Conservation (phyloP, 257 asterid genomes). For the Jasminum sambac region DNA sequence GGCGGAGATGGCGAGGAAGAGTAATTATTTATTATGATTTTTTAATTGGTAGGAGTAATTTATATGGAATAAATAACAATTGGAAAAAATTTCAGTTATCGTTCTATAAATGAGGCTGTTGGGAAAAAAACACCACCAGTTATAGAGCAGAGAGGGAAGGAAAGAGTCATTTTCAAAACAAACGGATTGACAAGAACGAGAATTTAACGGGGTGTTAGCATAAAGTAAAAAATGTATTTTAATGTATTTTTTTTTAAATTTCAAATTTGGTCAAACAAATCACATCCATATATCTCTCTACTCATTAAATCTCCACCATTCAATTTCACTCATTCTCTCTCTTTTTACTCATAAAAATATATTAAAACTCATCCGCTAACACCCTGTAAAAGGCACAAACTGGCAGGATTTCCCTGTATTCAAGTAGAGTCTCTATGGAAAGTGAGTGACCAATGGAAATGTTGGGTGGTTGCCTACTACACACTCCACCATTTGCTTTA, state of each 20-base stretch:
- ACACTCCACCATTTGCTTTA: neutral
- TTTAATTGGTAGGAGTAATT: neutral
- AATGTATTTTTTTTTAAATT: too few relatives aligned
- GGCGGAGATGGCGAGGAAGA: slow-evolving; percentile 9
- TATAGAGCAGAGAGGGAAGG: neutral
- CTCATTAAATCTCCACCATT: too few relatives aligned
- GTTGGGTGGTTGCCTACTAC: neutral
- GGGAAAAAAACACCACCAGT: neutral
- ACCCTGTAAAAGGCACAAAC: neutral
- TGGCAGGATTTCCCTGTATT: neutral
- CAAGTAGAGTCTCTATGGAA: neutral
- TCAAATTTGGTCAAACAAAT: too few relatives aligned
- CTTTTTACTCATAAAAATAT: too few relatives aligned
- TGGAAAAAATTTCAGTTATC: neutral
- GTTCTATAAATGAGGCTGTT: neutral
- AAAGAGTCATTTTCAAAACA: neutral
- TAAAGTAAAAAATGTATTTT: too few relatives aligned
- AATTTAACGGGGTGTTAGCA: too few relatives aligned
- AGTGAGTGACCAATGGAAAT: slow-evolving; percentile 1
- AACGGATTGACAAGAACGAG: neutral
- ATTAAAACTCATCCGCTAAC: too few relatives aligned
- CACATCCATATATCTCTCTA: too few relatives aligned
- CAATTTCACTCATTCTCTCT: too few relatives aligned
- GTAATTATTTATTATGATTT: too few relatives aligned
- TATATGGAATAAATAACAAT: neutral